Percentiles rank a stretch among this genome's conserved stretches.
These are phyloP conservation scores for Schwanniomyces etchellsii DNA, from an alignment of 1,139 yeast species.

Conservation along the genomic window DNA sequence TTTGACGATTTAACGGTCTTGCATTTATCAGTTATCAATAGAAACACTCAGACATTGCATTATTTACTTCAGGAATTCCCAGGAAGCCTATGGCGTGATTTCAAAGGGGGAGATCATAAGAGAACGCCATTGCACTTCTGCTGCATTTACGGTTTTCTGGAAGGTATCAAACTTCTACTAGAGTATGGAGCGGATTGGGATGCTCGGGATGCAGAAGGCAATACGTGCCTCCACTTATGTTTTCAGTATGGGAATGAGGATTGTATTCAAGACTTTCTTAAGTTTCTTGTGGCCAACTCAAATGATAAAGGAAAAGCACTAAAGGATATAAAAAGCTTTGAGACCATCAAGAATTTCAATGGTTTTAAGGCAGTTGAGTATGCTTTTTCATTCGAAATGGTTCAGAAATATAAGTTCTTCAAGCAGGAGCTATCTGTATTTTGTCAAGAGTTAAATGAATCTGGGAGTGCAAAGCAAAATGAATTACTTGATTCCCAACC, in stretches of 20 bases:
- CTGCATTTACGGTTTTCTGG: slow-evolving; percentile 59
- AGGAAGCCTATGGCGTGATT: slow-evolving; percentile 53
- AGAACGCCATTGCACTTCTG: slow-evolving; percentile 77
- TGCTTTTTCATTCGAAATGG: slow-evolving; percentile 45
- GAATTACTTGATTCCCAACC: slow-evolving; percentile 1
- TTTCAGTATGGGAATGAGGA: slow-evolving; percentile 69
- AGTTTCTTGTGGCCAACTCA: slow-evolving; percentile 17
- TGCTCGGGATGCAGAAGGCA: slow-evolving; percentile 56
- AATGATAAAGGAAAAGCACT: slow-evolving; percentile 34
- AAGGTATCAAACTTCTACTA: slow-evolving; percentile 63
- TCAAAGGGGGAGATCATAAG: slow-evolving; percentile 42
- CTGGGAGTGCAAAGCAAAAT: too few relatives aligned
- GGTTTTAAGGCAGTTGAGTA: slow-evolving; percentile 71
- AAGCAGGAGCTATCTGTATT: slow-evolving; percentile 12
- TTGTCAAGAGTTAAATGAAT: slow-evolving; percentile 4
- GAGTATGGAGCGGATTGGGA: slow-evolving; percentile 79
- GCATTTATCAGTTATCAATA: slow-evolving; percentile 63
- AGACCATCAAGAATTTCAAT: slow-evolving; percentile 39
- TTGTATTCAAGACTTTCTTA: slow-evolving; percentile 56
- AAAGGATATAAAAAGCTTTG: slow-evolving; percentile 26
- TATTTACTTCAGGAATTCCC: slow-evolving; percentile 79
- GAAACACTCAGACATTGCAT: slow-evolving; percentile 76
- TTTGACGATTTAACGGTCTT: slow-evolving; percentile 70
- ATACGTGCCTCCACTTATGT: slow-evolving; percentile 76
- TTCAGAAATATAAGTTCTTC: slow-evolving; percentile 16